Evolutionary conservation across 192 early-diverging fungal species (phyloP), one percentile per base, ranked within the genome.

Genomic region (Neocallimastix lanati): DNA sequence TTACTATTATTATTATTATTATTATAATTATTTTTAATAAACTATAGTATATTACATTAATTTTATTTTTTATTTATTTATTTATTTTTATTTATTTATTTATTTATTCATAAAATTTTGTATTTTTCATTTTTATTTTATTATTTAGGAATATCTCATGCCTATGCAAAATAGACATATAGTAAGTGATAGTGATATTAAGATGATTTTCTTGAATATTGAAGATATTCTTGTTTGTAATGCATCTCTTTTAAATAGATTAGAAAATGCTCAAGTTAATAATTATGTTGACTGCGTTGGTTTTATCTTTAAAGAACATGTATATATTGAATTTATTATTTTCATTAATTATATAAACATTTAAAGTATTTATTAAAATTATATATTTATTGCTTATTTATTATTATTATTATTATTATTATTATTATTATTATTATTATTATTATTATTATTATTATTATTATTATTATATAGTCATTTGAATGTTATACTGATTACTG

Each of bases 401-500:
- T 28, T 11, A 76, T n/a, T 83, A 90, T 88, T 85, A 33, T 6
- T 33, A 33, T 33, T 6, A 11, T 33, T 33, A 33, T 33, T 33
- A 33, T 33, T 33, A 33, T 33, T 33, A 33, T 33, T 33, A 33
- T 6, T 33, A 33, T 33, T 6, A 33, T 33, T 33, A 33, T 6
- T 33, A 33, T 33, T 33, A n/a, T 33, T 33, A 33, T 33, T 3
- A 6, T 33, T 33, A 6, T 33, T 33, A 33, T 6, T 33, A 6
- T 33, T 33, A 11, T 33, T 33, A 33, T 6, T 6, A 33, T 85
- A 29, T 82, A 87, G 18, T 83, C 86, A 29, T 79, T 93, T 25
- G 85, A 86, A 29, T 86, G 87, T 28, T 93, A 93, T 81, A 83
- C 86, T 38, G 84, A 79, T 18, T 94, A 91, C 80, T 94, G 93